Evolutionary conservation across 1,284 basidiomycete species (phyloP).

Genomic region (Ganoderma lingzhi): DNA sequence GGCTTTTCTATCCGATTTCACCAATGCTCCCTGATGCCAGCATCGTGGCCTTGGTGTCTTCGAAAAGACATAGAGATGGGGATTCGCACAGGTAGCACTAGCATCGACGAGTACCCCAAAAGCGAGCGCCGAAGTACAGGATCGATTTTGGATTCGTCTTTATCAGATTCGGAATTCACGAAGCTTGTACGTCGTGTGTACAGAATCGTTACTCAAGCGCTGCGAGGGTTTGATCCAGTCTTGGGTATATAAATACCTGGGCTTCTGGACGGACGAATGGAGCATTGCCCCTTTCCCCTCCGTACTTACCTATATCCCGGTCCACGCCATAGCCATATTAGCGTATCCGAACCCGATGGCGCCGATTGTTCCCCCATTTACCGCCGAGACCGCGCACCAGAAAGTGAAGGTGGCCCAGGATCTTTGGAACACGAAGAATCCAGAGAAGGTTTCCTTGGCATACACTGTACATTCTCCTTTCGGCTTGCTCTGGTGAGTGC

Average conservation of each 20-base stretch:
- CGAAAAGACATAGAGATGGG: too few species aligned
- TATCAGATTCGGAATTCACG: background rate
- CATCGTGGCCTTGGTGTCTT: too few species aligned
- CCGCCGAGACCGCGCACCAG: slow-evolving; percentile 42
- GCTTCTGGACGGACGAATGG: background rate
- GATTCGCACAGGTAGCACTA: too few species aligned
- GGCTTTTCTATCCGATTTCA: too few species aligned
- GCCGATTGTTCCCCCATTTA: slow-evolving; percentile 44
- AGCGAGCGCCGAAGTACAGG: too few species aligned
- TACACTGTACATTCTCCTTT: slow-evolving; percentile 50
- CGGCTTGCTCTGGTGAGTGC: background rate
- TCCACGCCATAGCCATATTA: background rate
- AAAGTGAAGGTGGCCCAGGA: slow-evolving; percentile 47
- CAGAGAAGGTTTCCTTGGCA: slow-evolving; percentile 48
- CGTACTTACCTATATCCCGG: too few species aligned
- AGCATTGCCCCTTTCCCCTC: background rate
- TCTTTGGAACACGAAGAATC: slow-evolving; percentile 46
- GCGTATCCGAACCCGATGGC: slow-evolving; percentile 31
- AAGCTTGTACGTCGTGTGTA: background rate
- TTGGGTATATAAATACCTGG: background rate
- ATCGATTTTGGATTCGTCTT: background rate
- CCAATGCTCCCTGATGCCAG: too few species aligned
- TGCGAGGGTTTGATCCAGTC: background rate
- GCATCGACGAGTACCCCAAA: too few species aligned
- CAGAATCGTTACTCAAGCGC: background rate